Percentiles rank a stretch among this genome's conserved stretches.
These are phyloP conservation scores for Spirogloea muscicola DNA, from an alignment of 139 green algal species.

Conservation along the genomic window DNA sequence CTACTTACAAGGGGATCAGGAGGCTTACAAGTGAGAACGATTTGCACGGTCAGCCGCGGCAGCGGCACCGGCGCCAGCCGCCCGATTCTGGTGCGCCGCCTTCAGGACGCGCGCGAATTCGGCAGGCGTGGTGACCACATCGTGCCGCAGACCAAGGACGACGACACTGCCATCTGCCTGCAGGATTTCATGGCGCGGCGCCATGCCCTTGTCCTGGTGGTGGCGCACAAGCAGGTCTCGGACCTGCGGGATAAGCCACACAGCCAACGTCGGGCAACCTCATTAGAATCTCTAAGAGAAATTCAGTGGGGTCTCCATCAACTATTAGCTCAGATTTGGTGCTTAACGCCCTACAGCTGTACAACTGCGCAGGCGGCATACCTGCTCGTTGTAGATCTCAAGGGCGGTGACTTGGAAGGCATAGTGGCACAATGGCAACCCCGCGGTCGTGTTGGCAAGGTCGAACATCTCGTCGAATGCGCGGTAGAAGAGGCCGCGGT, in stretches of 20 bases:
- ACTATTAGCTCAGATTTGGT: too few species aligned
- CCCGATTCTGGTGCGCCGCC: neutral
- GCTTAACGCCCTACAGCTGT: too few species aligned
- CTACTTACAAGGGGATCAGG: too few species aligned
- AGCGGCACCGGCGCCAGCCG: neutral
- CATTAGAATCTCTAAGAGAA: too few species aligned
- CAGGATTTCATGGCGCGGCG: neutral
- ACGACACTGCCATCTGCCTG: neutral
- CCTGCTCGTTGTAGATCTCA: conserved; percentile 46
- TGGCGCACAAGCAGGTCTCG: too few species aligned
- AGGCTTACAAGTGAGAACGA: conserved; percentile 3
- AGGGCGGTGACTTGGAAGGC: conserved; percentile 22
- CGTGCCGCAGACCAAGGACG: neutral
- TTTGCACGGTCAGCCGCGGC: neutral
- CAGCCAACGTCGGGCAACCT: too few species aligned
- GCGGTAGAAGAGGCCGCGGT: conserved; percentile 53
- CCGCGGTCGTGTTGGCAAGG: conserved; percentile 42
- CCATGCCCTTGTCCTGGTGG: neutral
- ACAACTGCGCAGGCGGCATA: too few species aligned
- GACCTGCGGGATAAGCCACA: too few species aligned
- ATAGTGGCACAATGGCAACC: too few species aligned
- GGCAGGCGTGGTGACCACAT: conserved; percentile 11
- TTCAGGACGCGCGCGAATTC: conserved; percentile 22
- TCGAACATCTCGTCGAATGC: conserved; percentile 55
- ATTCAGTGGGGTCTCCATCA: too few species aligned